Evolutionary conservation across 2,329 filamentous ascomycete species (phyloP).

Genomic region (Talaromyces sp.): DNA sequence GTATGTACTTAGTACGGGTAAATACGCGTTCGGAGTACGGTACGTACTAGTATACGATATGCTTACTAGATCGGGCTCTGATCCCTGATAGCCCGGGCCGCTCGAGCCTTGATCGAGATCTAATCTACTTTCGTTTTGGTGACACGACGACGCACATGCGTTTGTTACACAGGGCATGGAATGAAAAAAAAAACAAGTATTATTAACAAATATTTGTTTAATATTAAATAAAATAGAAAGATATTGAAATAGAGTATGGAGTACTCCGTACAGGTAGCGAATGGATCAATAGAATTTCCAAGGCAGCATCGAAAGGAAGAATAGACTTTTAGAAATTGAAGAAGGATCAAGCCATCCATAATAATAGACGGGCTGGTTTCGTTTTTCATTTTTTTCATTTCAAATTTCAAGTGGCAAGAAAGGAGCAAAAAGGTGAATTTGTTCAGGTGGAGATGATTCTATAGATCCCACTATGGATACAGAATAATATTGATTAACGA

Average conservation of each 20-base stretch:
- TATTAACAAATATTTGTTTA: no score
- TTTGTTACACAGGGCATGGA: neutral
- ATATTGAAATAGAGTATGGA: no score
- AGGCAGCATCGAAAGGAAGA: neutral
- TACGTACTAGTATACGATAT: neutral
- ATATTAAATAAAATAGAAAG: no score
- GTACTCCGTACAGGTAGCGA: neutral
- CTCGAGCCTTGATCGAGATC: conserved; percentile 11
- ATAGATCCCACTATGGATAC: neutral
- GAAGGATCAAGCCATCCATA: no score
- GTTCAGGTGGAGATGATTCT: neutral
- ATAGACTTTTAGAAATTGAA: neutral
- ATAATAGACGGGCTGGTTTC: no score
- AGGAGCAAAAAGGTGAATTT: neutral
- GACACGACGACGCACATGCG: neutral
- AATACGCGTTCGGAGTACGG: neutral
- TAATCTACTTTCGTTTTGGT: conserved; percentile 4
- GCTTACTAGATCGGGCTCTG: conserved; percentile 4
- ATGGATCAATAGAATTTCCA: neutral
- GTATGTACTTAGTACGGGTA: neutral
- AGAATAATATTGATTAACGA: neutral
- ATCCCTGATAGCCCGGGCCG: conserved; percentile 1
- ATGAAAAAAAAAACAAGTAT: no score
- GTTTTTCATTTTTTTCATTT: neutral
- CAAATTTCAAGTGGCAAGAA: neutral